Conservation (phyloP, 2,329 filamentous ascomycete genomes). For the Verticillium longisporum region DNA sequence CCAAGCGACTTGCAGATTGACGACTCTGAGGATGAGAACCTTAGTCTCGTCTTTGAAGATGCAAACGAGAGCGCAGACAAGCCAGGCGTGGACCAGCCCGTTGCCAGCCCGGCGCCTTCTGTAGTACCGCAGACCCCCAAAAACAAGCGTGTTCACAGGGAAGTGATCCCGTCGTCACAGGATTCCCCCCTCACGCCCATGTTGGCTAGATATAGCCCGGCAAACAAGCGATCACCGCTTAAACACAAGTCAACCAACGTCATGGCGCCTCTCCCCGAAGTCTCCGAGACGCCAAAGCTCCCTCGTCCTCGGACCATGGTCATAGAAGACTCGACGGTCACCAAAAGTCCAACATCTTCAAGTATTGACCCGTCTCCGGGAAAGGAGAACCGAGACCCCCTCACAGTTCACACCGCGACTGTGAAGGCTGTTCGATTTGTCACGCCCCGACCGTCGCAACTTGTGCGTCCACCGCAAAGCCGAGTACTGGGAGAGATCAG, state of each 20-base stretch:
- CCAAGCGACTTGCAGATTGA: conserved; percentile 16
- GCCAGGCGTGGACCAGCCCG: conserved; percentile 14
- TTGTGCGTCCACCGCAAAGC: conserved; percentile 2
- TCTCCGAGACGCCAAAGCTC: conserved; percentile 12
- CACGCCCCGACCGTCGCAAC: conserved; percentile 4
- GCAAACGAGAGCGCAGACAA: conserved; percentile 12
- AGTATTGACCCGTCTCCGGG: conserved; percentile 4
- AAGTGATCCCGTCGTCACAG: conserved; percentile 37
- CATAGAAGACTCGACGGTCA: conserved; percentile 34
- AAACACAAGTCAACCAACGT: conserved; percentile 24
- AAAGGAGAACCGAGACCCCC: conserved; percentile 6
- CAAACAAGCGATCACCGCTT: conserved; percentile 26
- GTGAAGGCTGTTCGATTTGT: conserved; percentile 9
- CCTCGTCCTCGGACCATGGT: conserved; percentile 21
- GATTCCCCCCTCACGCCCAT: conserved; percentile 33
- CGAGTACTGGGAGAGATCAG: conserved; percentile 2
- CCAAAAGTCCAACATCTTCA: conserved; percentile 14
- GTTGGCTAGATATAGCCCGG: conserved; percentile 30
- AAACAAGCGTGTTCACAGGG: conserved; percentile 20
- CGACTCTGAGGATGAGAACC: conserved; percentile 31
- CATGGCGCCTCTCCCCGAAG: conserved; percentile 6
- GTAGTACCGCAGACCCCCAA: conserved; percentile 36
- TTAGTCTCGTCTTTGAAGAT: conserved; percentile 1
- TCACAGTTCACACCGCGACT: conserved; percentile 15
- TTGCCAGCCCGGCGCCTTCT: conserved; percentile 13